Percentiles rank a stretch among this genome's conserved stretches.
phyloP scores from a whole-genome alignment of 2,329 filamentous ascomycete species.

The Apiospora hydei region DNA sequence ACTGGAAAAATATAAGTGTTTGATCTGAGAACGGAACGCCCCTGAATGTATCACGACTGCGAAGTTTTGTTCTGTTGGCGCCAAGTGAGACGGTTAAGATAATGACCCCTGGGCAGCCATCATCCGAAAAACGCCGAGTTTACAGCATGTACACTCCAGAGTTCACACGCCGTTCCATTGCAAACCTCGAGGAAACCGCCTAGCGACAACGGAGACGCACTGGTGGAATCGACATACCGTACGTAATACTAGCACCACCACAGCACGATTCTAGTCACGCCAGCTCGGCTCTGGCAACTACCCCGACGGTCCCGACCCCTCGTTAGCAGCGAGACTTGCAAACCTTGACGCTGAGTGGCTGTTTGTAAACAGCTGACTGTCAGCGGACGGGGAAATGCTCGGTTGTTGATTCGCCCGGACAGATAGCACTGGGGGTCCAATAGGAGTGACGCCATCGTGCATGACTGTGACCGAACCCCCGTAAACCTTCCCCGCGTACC shows the following conservation, averaged over 20 bases:
- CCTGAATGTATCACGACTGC: neutral
- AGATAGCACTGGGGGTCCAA: neutral
- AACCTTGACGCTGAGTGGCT: constrained; percentile 11
- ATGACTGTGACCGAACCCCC: constrained; percentile 18
- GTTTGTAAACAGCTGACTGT: constrained; percentile 8
- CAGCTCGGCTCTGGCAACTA: constrained; percentile 1
- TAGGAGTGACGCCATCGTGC: constrained; percentile 21
- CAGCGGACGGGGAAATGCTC: constrained; percentile 7
- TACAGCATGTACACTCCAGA: neutral
- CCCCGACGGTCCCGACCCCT: neutral
- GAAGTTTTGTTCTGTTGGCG: neutral
- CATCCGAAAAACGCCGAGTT: neutral
- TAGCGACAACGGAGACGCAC: neutral
- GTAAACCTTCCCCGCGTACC: constrained; percentile 18
- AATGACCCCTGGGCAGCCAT: neutral
- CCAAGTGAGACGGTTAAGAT: too few relatives aligned
- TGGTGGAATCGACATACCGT: constrained; percentile 3
- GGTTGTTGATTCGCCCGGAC: constrained; percentile 5
- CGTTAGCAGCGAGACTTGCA: neutral
- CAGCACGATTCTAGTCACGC: constrained; percentile 6
- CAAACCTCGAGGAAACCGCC: neutral
- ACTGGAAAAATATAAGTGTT: neutral
- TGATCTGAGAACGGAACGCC: neutral
- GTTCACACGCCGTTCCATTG: neutral
- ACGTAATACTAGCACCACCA: constrained; percentile 12